Base-by-base conservation (phyloP, 257 asterid species). In the Gentiana dahurica region DNA sequence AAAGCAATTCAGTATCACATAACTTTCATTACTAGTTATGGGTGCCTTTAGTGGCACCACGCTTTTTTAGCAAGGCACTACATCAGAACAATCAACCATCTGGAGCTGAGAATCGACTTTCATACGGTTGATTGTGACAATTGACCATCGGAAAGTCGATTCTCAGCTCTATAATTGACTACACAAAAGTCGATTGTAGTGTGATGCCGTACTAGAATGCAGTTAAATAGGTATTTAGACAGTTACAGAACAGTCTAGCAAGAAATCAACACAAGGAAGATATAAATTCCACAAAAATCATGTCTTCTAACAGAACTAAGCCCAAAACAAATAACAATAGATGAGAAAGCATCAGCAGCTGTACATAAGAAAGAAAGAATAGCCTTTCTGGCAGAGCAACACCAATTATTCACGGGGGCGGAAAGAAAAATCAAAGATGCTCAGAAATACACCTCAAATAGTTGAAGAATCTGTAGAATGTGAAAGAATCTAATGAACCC, bases 401-500 rank as follows among this genome's bases (percentile, higher is more conserved):
- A 41, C n/a, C 43, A 47, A 46, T 1, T 5, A 33, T 32, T 24
- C 46, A 10, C 9, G 46, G 46, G 24, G 46, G 46, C 46, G 46
- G 46, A 35, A 47, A 15, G 13, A 36, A 35, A 54, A 57, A 39
- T 54, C 52, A 50, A 59, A 67, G 4, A 58, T 3, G 36, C 8
- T 12, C 35, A 71, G 63, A 75, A 57, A 53, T 59, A 61, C 65
- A 80, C 87, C 88, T 87, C 63, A 72, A 73, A 73, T 57, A 77
- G 78, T 72, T 34, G 71, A 66, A 81, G 80, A 83, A 71, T 75
- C 81, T 67, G 86, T 80, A 75, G 79, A 71, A 59, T 60, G 68
- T 63, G 60, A 58, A 77, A 69, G 83, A 83, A 80, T 80, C 75
- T 60, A 84, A 74, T 55, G 79, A 84, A 74, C 38, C 79, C 72